Base-by-base conservation (phyloP, 371 early-diverging fungal genomes). In the Sporodiniella umbellata region DNA sequence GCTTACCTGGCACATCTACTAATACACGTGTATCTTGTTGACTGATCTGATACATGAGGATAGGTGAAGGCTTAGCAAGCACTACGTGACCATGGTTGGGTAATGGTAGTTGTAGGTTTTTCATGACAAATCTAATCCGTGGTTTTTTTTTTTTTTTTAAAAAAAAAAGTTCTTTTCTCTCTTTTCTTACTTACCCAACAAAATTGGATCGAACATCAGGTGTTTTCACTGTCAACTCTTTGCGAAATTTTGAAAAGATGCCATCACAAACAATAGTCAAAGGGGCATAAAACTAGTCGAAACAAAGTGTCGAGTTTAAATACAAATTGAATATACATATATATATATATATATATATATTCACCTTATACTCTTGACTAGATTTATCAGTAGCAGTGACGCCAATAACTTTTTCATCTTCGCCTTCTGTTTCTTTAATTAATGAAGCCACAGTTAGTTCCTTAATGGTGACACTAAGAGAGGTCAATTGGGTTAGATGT, bases 211-310 rank as follows among this genome's bases (percentile, higher is more conserved):
- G 78, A 17, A 78, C 79, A 12, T 68, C 58, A 17, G 88, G 83
- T 22, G 78, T 65, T 55, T 73, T 84, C 3, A 64, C 45, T 26
- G 84, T 81, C 45, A 80, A 70, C 26, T 88, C 79, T 60, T 88
- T 90, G 24, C 98, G 79, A 73, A 96, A 98, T 68, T 92, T 93
- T 46, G 93, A 95, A 51, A 89, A 89, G 59, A 90, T 87, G 6
- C 96, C 96, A 66, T 95, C 96, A 14, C 88, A 90, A 19, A 94
- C 87, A 53, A 94, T 70, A 0, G 90, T 90, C 11, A 95, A 64
- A 8, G 89, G 85, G n/a, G 90, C 91, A 62, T 67, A 71, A 44
- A 57, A 67, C 69, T 67, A 26, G n/a, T 38, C n/a, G n/a, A n/a
- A n/a, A n/a, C n/a, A n/a, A n/a, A n/a, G n/a, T n/a, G n/a, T n/a